A percentile compares a stretch with the other conserved stretches of the same genome.
Conservation (phyloP, 1,284 basidiomycete species). For the Fomes fomentarius region DNA sequence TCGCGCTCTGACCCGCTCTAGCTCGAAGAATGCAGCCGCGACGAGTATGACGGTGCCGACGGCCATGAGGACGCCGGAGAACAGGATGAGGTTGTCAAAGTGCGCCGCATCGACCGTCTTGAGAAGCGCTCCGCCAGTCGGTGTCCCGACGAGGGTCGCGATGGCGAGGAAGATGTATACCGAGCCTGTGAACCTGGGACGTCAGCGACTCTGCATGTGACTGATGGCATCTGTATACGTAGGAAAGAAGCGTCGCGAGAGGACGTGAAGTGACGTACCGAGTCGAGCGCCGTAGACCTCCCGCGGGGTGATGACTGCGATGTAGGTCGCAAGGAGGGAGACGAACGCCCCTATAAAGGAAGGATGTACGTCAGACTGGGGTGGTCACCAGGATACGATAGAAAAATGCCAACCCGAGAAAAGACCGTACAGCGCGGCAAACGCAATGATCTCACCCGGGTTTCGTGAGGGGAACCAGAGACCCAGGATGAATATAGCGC, state of each 20-base stretch:
- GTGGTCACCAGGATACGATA: too few relatives aligned
- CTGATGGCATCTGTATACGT: too few relatives aligned
- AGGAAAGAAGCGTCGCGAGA: too few relatives aligned
- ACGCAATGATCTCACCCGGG: slow-evolving; percentile 17
- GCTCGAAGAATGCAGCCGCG: background rate
- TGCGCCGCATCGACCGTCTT: slow-evolving; percentile 25
- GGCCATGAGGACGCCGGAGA: slow-evolving; percentile 31
- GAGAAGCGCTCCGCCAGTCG: slow-evolving; percentile 37
- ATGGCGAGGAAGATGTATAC: slow-evolving; percentile 16
- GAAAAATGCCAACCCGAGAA: slow-evolving; percentile 18
- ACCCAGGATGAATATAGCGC: slow-evolving; percentile 15
- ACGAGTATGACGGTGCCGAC: slow-evolving; percentile 15
- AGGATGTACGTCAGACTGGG: background rate
- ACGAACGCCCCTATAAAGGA: slow-evolving; percentile 14
- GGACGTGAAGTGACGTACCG: slow-evolving; percentile 4
- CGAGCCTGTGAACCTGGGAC: slow-evolving; percentile 43
- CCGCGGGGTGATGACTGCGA: slow-evolving; percentile 21
- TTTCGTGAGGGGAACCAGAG: slow-evolving; percentile 21
- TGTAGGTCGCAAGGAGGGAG: slow-evolving; percentile 21
- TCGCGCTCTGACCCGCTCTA: background rate
- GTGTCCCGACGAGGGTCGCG: slow-evolving; percentile 20
- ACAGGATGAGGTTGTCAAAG: slow-evolving; percentile 36
- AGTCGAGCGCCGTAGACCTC: slow-evolving; percentile 23
- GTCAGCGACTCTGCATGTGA: too few relatives aligned
- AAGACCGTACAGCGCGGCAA: slow-evolving; percentile 21